Conservation (phyloP, 2,329 filamentous ascomycete species). For the Exutisphaerella laricina region DNA sequence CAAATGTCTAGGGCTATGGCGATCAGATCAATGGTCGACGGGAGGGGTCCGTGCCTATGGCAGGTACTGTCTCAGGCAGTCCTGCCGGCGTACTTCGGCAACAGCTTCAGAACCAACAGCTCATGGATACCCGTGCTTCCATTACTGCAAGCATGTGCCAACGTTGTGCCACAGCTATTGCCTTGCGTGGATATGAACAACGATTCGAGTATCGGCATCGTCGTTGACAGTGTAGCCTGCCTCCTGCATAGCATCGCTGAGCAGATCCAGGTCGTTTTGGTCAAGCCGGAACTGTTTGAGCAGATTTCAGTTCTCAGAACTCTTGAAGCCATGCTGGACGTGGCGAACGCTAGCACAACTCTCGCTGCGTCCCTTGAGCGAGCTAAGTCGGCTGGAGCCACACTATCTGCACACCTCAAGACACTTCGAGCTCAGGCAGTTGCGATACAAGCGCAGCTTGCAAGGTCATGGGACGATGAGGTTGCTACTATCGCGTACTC, state of each 20-base stretch:
- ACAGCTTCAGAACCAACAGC: slow-evolving; percentile 39
- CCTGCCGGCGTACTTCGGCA: slow-evolving; percentile 53
- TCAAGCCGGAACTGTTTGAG: slow-evolving; percentile 10
- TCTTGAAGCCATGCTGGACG: slow-evolving; percentile 12
- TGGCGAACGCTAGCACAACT: slow-evolving; percentile 14
- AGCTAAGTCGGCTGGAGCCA: slow-evolving; percentile 4
- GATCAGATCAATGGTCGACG: slow-evolving; percentile 39
- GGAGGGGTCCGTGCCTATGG: slow-evolving; percentile 41
- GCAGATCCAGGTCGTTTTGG: slow-evolving; percentile 10
- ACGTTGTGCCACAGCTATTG: slow-evolving; percentile 41
- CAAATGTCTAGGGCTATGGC: slow-evolving; percentile 50
- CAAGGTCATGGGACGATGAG: neutral
- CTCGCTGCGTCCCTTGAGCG: slow-evolving; percentile 15
- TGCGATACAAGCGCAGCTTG: slow-evolving; percentile 6
- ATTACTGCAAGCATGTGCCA: slow-evolving; percentile 45
- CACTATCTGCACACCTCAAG: slow-evolving; percentile 8
- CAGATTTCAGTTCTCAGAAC: slow-evolving; percentile 16
- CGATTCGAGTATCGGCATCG: slow-evolving; percentile 31
- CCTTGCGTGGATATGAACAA: slow-evolving; percentile 44
- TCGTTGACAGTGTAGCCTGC: slow-evolving; percentile 10
- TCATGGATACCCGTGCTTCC: slow-evolving; percentile 51
- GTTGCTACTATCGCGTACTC: neutral
- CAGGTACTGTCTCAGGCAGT: slow-evolving; percentile 49
- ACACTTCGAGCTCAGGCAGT: slow-evolving; percentile 4
- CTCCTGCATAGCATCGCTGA: slow-evolving; percentile 17